Conservation (phyloP, 176 grass and related monocot species). For the Oryza coarctata region DNA sequence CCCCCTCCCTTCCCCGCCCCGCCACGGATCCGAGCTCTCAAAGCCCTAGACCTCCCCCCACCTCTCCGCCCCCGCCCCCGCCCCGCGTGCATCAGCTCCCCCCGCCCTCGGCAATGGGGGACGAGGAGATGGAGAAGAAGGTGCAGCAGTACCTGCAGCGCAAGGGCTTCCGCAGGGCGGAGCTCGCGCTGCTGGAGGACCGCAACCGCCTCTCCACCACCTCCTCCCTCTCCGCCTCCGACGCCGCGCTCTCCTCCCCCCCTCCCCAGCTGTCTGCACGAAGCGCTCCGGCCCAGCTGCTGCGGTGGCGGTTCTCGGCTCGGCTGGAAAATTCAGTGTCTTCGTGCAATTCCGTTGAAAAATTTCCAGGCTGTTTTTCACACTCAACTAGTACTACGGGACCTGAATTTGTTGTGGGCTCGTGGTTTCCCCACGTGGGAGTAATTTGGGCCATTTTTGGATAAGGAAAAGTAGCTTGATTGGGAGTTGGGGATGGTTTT, state of each 20-base stretch:
- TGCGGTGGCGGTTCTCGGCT: neutral
- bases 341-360: neutral
- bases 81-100: too few species aligned
- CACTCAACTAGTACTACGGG: neutral
- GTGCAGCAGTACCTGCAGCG: slow-evolving; percentile 84
- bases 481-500: neutral
- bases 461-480: neutral
- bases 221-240: slow-evolving; percentile 41
- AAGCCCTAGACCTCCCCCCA: neutral
- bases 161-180: slow-evolving; percentile 82
- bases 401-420: neutral
- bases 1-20: too few species aligned
- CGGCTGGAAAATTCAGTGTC: neutral
- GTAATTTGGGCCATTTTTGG: neutral
- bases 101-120: slow-evolving; percentile 53
- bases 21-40: too few species aligned
- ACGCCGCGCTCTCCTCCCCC: slow-evolving; percentile 33
- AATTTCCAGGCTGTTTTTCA: neutral
- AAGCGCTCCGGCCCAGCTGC: neutral
- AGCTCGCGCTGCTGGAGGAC: slow-evolving; percentile 86
- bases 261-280: neutral
- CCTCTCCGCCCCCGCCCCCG: neutral
- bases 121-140: slow-evolving; percentile 94
- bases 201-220: slow-evolving; percentile 64
- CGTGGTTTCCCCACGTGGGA: neutral